Percentiles rank a stretch among this genome's conserved stretches.
phyloP scores from a whole-genome alignment of 2,329 filamentous ascomycete species.

The Biscogniauxia marginata region DNA sequence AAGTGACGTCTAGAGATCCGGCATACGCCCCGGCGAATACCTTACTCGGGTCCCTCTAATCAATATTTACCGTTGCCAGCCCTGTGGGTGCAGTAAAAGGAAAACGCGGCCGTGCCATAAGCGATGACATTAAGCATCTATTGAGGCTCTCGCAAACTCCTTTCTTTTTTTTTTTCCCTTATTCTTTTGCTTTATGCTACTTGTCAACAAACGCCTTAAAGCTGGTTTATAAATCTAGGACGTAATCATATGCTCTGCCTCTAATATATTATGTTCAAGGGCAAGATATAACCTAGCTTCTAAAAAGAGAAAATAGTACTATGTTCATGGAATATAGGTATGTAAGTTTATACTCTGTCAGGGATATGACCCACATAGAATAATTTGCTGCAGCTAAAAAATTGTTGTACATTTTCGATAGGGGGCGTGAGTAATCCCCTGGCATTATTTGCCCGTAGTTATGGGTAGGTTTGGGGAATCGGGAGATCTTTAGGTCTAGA shows the following conservation, averaged over 20 bases:
- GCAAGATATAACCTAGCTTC: too few relatives aligned
- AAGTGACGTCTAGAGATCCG: slow-evolving; percentile 11
- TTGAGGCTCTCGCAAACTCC: neutral
- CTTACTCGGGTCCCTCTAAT: neutral
- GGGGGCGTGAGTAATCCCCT: too few relatives aligned
- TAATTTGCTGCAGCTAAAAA: neutral
- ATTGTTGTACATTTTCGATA: neutral
- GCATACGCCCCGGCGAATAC: slow-evolving; percentile 3
- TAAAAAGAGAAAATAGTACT: too few relatives aligned
- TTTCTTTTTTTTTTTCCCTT: neutral
- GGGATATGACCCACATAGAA: neutral
- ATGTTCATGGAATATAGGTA: neutral
- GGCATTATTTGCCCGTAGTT: too few relatives aligned
- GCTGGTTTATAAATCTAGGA: too few relatives aligned
- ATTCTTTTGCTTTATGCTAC: neutral
- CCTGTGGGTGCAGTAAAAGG: neutral
- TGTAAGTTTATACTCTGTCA: neutral
- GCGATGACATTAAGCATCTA: neutral
- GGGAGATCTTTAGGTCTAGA: too few relatives aligned
- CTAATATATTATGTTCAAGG: too few relatives aligned
- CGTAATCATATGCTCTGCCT: neutral
- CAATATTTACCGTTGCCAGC: neutral
- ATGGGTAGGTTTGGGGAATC: too few relatives aligned
- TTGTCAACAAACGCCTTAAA: neutral
- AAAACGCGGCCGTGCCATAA: neutral